These are phyloP conservation scores for Sarocladium brachiariae DNA, from an alignment of 2,329 filamentous ascomycete species.

Conservation along the genomic window DNA sequence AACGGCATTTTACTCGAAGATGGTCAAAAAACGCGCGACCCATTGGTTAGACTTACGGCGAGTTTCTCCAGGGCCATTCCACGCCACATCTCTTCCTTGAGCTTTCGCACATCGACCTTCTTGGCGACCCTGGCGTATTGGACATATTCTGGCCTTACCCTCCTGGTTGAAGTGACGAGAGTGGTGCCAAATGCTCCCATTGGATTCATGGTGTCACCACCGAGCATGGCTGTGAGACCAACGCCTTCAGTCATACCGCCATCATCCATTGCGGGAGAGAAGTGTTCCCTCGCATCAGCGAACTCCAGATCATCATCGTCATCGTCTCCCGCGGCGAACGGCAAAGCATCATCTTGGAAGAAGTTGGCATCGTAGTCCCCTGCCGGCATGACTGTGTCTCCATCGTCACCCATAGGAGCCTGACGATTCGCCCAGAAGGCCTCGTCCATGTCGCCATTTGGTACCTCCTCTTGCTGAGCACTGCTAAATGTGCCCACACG, in stretches of 20 bases:
- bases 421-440: slow-evolving; percentile 85
- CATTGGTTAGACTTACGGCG: slow-evolving; percentile 33
- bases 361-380: slow-evolving; percentile 96
- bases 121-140: slow-evolving; percentile 65
- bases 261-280: slow-evolving; percentile 57
- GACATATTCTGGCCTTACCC: slow-evolving; percentile 60
- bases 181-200: slow-evolving; percentile 56
- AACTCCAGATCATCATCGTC: slow-evolving; percentile 69
- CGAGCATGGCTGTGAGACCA: slow-evolving; percentile 44
- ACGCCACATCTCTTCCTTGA: slow-evolving; percentile 67
- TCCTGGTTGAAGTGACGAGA: slow-evolving; percentile 57
- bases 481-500: slow-evolving; percentile 29
- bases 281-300: slow-evolving; percentile 72
- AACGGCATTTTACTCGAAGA: background rate
- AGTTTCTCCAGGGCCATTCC: slow-evolving; percentile 52
- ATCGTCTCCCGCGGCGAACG: slow-evolving; percentile 54
- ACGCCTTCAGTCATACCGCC: slow-evolving; percentile 37
- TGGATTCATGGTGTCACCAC: slow-evolving; percentile 39
- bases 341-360: slow-evolving; percentile 82
- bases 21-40: background rate
- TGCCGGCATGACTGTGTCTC: slow-evolving; percentile 51
- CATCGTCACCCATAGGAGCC: slow-evolving; percentile 38
- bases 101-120: slow-evolving; percentile 61
- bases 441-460: slow-evolving; percentile 80
- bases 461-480: slow-evolving; percentile 41